Base-by-base conservation (phyloP, 2,329 filamentous ascomycete genomes). In the Tolypocladium tundrense region DNA sequence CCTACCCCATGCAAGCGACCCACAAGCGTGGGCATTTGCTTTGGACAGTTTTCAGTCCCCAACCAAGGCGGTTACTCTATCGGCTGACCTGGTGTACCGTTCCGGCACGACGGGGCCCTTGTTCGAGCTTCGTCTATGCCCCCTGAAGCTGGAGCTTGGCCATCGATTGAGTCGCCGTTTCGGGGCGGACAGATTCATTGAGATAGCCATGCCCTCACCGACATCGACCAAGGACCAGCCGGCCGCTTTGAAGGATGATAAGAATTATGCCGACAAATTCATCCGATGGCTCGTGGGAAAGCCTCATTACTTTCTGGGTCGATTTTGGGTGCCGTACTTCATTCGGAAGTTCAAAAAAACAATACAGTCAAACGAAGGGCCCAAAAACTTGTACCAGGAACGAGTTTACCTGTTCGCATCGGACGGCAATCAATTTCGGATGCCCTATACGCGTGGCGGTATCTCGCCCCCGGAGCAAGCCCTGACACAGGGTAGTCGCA, bases 131-230 rank as follows among this genome's bases (percentile, higher is more conserved):
- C 72, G 71, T 6, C 72, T 86, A 11, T 70, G 75, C 2, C 77
- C 80, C 0, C 63, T 85, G 1, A 72, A 69, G 11, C 65, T 84
- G 1, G 79, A 83, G 33, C 65, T 73, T 3, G 72, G 78, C 0
- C 76, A 83, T 65, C 78, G 84, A 1, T 67, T 86, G 0, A 70
- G 72, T 24, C 77, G 84, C 14, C 77, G 77, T 5, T 85, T 84
- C 61, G 83, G 84, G 0, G 68, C 77, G 0, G 83, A 87, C 61
- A 75, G 84, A 0, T 85, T 85, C 52, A 60, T 87, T 1, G 81
- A 86, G 56, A 58, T 87, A 0, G 66, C 76, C 5, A 71, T 85
- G 6, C 82, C 83, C 0, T 73, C 73, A 0, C 71, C 76, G 0
- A 69, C 64, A 1, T 67, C 67, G 11, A 2, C 31, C 0, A 68